Base-by-base conservation (phyloP, 1,139 yeast genomes). In the Taphrina sp. region DNA sequence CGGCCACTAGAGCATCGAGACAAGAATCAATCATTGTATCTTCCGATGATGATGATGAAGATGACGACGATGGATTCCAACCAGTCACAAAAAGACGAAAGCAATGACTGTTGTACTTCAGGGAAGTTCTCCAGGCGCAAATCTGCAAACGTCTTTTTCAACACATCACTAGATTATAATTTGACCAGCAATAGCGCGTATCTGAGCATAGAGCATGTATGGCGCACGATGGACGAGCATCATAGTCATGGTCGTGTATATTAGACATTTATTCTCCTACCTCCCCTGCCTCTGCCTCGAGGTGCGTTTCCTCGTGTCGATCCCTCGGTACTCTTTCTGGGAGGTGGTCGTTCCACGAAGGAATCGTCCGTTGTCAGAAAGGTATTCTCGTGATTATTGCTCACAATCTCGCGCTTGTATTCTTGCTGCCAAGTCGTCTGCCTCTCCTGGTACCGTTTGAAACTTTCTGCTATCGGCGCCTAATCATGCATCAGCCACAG, bases 291-390 rank as follows among this genome's bases (percentile, higher is more conserved):
- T 5, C 54, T 41, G 3, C 54, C 54, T 14, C 54, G 26, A 12
- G 54, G 38, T 7, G 54, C 37, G 33, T 22, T 17, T 4, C 46
- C 46, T 3, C 54, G 38, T 17, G 39, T 16, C n/a, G 31, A 29
- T 2, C 24, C 34, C 7, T 28, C 46, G n/a, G 33, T 22, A 22
- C 54, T 49, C 17, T 24, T 33, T 5, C 56, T 26, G 19, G 56
- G 49, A 10, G 56, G 56, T 26, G 60, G 60, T 26, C 58, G 35
- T 16, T 58, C 60, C 16, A 58, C 54, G n/a, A 58, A 58, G 5
- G 60, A 58, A 7, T 60, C 53, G 29, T 58, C 60, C 17, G 58
- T 57, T 8, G 60, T 58, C 19, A 56, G 28, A 35, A 58, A 58
- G 2, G 60, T 58, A n/a, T 47, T 42, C 23, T 58, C 60, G 4